Conservation (phyloP, 345 rosid genomes). For the Abelmoschus esculentus region DNA sequence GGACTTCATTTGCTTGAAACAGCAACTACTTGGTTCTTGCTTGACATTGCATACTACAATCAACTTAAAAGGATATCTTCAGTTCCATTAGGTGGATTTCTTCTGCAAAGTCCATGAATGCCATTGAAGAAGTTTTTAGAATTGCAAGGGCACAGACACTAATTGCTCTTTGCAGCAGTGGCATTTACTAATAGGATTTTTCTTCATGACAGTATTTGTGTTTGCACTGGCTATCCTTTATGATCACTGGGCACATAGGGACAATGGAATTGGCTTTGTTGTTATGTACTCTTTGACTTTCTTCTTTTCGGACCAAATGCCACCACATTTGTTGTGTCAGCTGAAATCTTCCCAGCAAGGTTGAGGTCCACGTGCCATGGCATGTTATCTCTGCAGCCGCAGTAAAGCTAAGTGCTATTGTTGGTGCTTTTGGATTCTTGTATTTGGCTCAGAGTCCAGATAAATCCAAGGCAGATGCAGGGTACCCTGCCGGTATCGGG, state of each 20-base stretch:
- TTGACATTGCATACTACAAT: slow-evolving; percentile 85
- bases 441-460: slow-evolving; percentile 64
- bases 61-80: slow-evolving; percentile 9
- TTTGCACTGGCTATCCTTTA: slow-evolving; percentile 77
- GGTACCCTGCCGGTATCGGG: slow-evolving; percentile 85
- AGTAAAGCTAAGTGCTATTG: slow-evolving; percentile 77
- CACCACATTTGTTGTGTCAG: slow-evolving; percentile 75
- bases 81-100: too few relatives aligned
- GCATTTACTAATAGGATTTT: slow-evolving; percentile 89
- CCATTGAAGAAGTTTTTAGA: too few relatives aligned
- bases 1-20: slow-evolving; percentile 57
- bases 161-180: slow-evolving; percentile 14
- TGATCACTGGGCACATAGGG: slow-evolving; percentile 70
- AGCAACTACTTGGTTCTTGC: slow-evolving; percentile 71
- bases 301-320: slow-evolving; percentile 87
- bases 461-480: slow-evolving; percentile 68
- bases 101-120: too few relatives aligned
- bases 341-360: slow-evolving; percentile 83
- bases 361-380: slow-evolving; percentile 79
- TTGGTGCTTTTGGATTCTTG: slow-evolving; percentile 75
- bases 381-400: slow-evolving; percentile 73
- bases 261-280: slow-evolving; percentile 64
- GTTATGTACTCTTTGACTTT: slow-evolving; percentile 60
- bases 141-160: too few relatives aligned
- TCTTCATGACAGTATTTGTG: slow-evolving; percentile 89